Evolutionary conservation across 208 protist species (phyloP), one percentile per base, ranked within the genome.

Genomic region (Crithidia fasciculata): DNA sequence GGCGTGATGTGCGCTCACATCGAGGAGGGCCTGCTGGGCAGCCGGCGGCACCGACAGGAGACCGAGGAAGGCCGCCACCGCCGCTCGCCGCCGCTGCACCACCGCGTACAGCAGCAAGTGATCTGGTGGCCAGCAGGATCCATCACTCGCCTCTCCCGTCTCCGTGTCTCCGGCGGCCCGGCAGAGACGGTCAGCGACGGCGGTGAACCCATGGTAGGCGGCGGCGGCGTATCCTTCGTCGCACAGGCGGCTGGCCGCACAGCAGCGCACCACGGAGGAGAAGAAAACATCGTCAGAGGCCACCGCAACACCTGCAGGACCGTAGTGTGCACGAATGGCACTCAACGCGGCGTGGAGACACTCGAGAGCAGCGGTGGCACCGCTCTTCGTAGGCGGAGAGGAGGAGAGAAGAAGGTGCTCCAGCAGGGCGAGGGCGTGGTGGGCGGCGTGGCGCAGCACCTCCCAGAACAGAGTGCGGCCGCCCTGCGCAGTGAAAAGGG

Each of bases 81-180:
- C 76, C 10, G 83, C 89, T 3, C 88, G 81, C 19, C 83, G 69
- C 54, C 84, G 77, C 59, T 94, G 91, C 41, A 87, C 76, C 44
- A 84, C 55, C 8, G 84, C 68, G 69, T 86, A 87, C 13, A 96
- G 70, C 10, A 96, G 56, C 5, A 96, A 74, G 55, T 90, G 81
- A 50, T 96, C 89, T 9, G 89, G 84, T n/a, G 87, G 78, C 83
- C 84, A 94, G 57, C 83, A 94, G 9, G 52, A 40, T 8, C 10
- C 45, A 6, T 37, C 41, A 49, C 45, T 2, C 7, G 45, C 45
- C 7, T 8, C 45, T 49, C 12, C 28, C 28, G 28, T 28, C 28
- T 28, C 12, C 47, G 12, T 67, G 59, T 57, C 40, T 28, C 55
- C 76, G 15, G 54, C 65, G 0, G 69, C 39, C 16, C 44, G 40